A percentile compares a stretch with the other conserved stretches of the same genome.
phyloP scores from a whole-genome alignment of 2,329 filamentous ascomycete genomes.

The Fusarium sp. region DNA sequence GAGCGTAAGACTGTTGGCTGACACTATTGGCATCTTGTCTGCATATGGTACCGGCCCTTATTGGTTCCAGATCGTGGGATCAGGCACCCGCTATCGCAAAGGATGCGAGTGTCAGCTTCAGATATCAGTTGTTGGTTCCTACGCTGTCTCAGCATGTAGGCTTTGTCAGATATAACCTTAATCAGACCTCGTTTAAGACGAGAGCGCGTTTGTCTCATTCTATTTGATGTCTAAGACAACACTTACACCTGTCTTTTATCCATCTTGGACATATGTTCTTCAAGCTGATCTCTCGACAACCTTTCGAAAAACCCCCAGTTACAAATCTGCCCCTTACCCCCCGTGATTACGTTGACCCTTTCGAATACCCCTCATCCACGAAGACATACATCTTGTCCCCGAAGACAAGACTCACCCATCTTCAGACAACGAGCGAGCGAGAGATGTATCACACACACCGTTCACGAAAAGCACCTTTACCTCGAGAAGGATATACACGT shows the following conservation, averaged over 20 bases:
- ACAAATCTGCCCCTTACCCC: neutral
- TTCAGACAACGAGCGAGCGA: neutral
- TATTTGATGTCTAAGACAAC: neutral
- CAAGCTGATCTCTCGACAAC: too few species aligned
- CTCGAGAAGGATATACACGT: accelerated
- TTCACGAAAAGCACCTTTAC: neutral
- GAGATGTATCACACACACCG: neutral
- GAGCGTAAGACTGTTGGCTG: neutral
- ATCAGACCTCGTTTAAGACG: neutral
- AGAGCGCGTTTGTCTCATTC: neutral
- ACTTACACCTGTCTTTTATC: too few species aligned
- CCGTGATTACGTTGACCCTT: neutral
- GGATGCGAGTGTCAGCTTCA: slow-evolving; percentile 2
- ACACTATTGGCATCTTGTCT: neutral
- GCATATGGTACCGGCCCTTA: slow-evolving; percentile 1
- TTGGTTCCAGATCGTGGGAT: slow-evolving; percentile 4
- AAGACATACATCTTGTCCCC: neutral
- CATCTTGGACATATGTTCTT: too few species aligned
- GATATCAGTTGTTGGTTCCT: neutral
- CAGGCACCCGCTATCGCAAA: neutral
- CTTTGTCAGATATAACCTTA: slow-evolving; percentile 24
- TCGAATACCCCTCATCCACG: neutral
- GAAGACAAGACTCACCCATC: neutral
- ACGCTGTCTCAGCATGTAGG: neutral
- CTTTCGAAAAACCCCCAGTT: neutral